These are phyloP conservation scores for Apiotrichum porosum DNA, from an alignment of 1,284 basidiomycete genomes.

Conservation along the genomic window DNA sequence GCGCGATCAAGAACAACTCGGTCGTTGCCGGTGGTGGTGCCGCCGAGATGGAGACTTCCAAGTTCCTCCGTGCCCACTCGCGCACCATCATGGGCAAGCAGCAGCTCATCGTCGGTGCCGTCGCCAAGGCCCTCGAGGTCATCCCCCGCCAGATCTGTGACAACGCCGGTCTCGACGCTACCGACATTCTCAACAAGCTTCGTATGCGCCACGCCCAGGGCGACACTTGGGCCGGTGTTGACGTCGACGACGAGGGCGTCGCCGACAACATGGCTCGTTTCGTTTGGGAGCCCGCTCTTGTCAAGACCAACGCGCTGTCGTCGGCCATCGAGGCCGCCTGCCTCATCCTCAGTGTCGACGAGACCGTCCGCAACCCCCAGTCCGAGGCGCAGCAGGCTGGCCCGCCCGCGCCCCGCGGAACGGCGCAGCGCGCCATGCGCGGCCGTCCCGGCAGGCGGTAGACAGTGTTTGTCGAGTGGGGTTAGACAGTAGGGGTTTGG, in stretches of 20 bases:
- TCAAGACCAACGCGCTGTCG: constrained; percentile 92
- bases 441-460: constrained; percentile 53
- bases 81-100: constrained; percentile 93
- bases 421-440: constrained; percentile 73
- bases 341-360: constrained; percentile 88
- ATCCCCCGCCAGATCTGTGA: constrained; percentile 98
- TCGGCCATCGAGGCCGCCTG: constrained; percentile 95
- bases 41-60: constrained; percentile 97
- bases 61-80: constrained; percentile 83
- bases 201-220: constrained; percentile 93
- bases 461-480: neutral
- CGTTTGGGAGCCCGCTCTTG: constrained; percentile 95
- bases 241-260: constrained; percentile 89
- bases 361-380: constrained; percentile 89
- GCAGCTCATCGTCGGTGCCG: constrained; percentile 90
- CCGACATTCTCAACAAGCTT: constrained; percentile 94
- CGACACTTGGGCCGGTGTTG: constrained; percentile 84
- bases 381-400: constrained; percentile 66
- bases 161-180: constrained; percentile 96
- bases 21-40: constrained; percentile 98
- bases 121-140: constrained; percentile 94
- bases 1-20: constrained; percentile 90
- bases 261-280: constrained; percentile 95
- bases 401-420: constrained; percentile 74
- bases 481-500: too few species aligned